Evolutionary conservation across 306 rosid genomes (phyloP).

Genomic region (Oemleria cerasiformis): DNA sequence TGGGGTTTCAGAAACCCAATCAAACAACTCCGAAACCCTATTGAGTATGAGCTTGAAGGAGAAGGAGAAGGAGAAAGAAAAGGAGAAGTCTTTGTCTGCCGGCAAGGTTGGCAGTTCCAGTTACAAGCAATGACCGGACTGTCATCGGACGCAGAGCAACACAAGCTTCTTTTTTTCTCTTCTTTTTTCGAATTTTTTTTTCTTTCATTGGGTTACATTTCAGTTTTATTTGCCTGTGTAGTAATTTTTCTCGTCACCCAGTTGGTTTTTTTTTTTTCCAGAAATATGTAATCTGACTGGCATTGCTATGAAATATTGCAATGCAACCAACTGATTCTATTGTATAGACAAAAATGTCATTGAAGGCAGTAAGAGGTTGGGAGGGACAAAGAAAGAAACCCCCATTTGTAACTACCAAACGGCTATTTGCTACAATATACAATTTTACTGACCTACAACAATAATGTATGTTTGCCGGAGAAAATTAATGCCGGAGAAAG

Average conservation of each 20-base stretch:
- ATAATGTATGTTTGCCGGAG: conserved; percentile 48
- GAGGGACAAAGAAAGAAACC: conserved; percentile 32
- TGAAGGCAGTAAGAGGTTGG: conserved; percentile 57
- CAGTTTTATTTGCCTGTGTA: conserved; percentile 25
- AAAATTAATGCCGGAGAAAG: neutral
- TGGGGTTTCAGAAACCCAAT: conserved; percentile 48
- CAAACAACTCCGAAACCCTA: conserved; percentile 49
- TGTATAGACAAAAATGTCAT: conserved; percentile 65
- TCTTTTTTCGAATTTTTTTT: neutral
- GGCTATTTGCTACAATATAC: conserved; percentile 47
- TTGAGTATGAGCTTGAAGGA: conserved; percentile 59
- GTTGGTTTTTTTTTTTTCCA: conserved; percentile 51
- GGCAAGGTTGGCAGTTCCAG: conserved; percentile 51
- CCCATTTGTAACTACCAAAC: conserved; percentile 54
- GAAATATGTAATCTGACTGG: conserved; percentile 7
- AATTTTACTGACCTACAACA: conserved; percentile 37
- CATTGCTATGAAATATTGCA: neutral
- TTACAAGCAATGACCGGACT: conserved; percentile 50
- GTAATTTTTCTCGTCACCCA: conserved; percentile 31
- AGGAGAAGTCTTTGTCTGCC: conserved; percentile 61
- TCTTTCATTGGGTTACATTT: conserved; percentile 11
- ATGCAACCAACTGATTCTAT: conserved; percentile 44
- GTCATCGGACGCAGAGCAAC: conserved; percentile 26
- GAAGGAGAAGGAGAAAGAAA: conserved; percentile 37
- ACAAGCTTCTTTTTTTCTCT: conserved; percentile 18